Evolutionary conservation across 371 early-diverging fungal species (phyloP), one percentile per base, ranked within the genome.

Genomic region (Circinella umbellata): DNA sequence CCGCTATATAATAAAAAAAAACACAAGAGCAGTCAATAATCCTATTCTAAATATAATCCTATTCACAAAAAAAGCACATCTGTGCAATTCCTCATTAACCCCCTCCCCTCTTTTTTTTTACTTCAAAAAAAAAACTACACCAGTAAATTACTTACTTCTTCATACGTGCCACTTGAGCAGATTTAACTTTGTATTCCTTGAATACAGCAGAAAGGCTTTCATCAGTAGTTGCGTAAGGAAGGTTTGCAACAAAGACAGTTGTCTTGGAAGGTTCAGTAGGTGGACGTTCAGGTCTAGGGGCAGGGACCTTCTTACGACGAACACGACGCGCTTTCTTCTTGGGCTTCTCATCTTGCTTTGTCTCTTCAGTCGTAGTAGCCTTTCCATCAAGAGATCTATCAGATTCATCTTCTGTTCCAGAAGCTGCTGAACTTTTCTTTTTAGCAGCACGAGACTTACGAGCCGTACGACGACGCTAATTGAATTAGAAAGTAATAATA

Each of bases 181-280:
- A 86, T 18, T 83, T 79, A 51, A 96, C 88, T 71, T 90, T 82
- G 83, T 91, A 97, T 57, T 83, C 92, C 60, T 86, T 76, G 80
- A 98, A 97, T 68, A 95, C 83, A 42, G 78, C 80, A 71, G 78
- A 78, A 64, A 98, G 86, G 48, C 86, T 92, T 5, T 91, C 93
- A 70, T 92, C 91, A 34, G 89, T 87, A 63, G 94, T 88, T 49
- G 91, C 81, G 82, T 92, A 97, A 47, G 98, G 97, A 51, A 98
- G 80, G 85, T 97, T 98, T 73, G 95, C 94, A 61, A 98, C 93
- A 82, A 94, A 98, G 53, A 96, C 80, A 14, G 90, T 91, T 6
- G 92, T 96, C 76, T 92, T 90, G 63, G 94, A 93, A 37, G 89
- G 92, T 48, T 88, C 91, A 53, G 88, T 88, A 36, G 71, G 57